These are phyloP conservation scores for Bocquillonia castaneifolia DNA, from an alignment of 441 rosid species.

Conservation along the genomic window DNA sequence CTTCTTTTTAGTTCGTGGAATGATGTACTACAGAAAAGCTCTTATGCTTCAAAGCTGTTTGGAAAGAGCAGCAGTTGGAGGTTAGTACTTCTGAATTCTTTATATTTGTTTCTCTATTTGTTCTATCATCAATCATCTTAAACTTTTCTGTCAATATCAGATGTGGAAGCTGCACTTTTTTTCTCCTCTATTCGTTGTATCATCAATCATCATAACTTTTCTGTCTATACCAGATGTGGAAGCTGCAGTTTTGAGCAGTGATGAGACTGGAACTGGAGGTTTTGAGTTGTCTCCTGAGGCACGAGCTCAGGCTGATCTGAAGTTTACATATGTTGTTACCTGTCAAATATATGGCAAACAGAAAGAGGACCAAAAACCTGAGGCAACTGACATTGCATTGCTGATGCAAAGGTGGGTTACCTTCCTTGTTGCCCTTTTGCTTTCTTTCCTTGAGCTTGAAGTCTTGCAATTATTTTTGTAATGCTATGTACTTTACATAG, in stretches of 20 bases:
- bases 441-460: too few relatives aligned
- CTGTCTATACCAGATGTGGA: constrained; percentile 51
- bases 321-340: constrained; percentile 92
- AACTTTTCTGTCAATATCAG: constrained; percentile 38
- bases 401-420: constrained; percentile 78
- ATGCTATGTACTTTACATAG: neutral
- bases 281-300: constrained; percentile 93
- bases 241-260: constrained; percentile 49
- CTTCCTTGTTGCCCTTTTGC: neutral
- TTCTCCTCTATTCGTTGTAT: too few relatives aligned
- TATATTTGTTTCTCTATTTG: neutral
- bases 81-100: constrained; percentile 45
- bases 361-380: constrained; percentile 92
- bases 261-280: constrained; percentile 61
- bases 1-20: constrained; percentile 83
- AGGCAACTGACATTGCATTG: constrained; percentile 90
- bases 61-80: constrained; percentile 69
- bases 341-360: constrained; percentile 99
- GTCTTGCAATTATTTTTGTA: neutral
- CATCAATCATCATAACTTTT: constrained; percentile 23
- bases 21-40: constrained; percentile 99
- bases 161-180: constrained; percentile 57
- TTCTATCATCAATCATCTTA: constrained; percentile 24
- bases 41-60: constrained; percentile 89
- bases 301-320: constrained; percentile 84